Evolutionary conservation across 495 filamentous ascomycete genomes (phyloP).

Genomic region (Darksidea phi): DNA sequence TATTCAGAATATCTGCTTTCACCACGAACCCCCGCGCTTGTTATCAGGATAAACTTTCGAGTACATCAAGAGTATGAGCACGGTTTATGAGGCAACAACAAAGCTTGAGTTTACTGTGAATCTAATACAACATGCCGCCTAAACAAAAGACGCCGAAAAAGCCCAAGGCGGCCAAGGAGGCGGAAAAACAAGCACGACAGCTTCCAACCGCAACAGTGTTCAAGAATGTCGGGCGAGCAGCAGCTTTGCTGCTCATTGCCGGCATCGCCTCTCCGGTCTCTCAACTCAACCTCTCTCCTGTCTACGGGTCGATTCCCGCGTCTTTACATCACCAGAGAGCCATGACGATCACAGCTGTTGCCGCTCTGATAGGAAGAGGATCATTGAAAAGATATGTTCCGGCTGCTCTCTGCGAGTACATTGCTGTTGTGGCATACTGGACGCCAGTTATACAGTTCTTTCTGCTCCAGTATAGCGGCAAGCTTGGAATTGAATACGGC

Average conservation of each 20-base stretch:
- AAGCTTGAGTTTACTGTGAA: background rate
- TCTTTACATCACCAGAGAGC: conserved; percentile 68
- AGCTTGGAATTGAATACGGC: conserved; percentile 65
- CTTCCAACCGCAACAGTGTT: conserved; percentile 17
- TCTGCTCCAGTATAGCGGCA: conserved; percentile 61
- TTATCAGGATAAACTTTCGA: too few species aligned
- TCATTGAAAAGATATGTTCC: conserved; percentile 46
- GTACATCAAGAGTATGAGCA: too few species aligned
- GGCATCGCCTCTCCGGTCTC: conserved; percentile 74
- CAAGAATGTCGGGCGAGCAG: conserved; percentile 28
- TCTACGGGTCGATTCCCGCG: conserved; percentile 79
- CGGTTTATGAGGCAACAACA: too few species aligned
- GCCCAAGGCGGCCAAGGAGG: conserved; percentile 32
- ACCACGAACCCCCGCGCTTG: too few species aligned
- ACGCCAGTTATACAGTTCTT: conserved; percentile 69
- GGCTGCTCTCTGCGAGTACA: conserved; percentile 50
- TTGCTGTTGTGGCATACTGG: conserved; percentile 68
- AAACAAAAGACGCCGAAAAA: conserved; percentile 33
- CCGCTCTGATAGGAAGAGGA: conserved; percentile 59
- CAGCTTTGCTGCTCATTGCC: conserved; percentile 59
- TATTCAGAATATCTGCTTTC: too few species aligned
- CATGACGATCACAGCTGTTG: conserved; percentile 60
- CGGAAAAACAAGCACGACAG: conserved; percentile 27
- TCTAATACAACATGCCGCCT: conserved; percentile 21
- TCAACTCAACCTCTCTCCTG: conserved; percentile 71